Base-by-base conservation (phyloP, 345 rosid species). In the Reutealis trisperma region DNA sequence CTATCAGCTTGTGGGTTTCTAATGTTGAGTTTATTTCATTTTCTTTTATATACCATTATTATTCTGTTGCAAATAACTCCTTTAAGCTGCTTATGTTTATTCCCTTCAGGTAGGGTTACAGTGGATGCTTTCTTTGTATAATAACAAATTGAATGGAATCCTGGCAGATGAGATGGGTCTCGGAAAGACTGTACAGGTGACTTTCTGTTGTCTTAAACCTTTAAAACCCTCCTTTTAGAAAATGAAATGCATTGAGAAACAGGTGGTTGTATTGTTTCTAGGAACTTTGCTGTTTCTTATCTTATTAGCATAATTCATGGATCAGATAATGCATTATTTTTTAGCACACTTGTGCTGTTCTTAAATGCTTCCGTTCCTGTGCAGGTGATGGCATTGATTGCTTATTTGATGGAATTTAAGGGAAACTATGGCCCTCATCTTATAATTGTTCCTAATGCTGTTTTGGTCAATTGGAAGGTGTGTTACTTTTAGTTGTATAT, bases 101-200 rank as follows among this genome's bases (percentile, higher is more conserved):
- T 15, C 49, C 59, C 79, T 70, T 72, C 85, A 96, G 99, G 98
- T 96, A 86, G 99, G 99, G 70, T 89, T 96, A 84, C 98, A 96
- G 58, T 96, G 99, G 99, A 96, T 96, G 99, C 98, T 96, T 85
- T 94, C 99, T 34, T 84, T 96, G 86, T 96, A 96, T 77, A 96
- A 96, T 79, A 96, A 96, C 84, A 96, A 96, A 87, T 84, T 96
- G 78, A 96, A 96, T 87, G 99, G 99, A 78, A 96, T 96, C 78
- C 82, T 96, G 86, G 99, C 99, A 24, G 99, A 96, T 87, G 99
- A 96, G 88, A 96, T 96, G 99, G 99, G 99, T 78, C 98, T 96
- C 79, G 99, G 99, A 69, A 96, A 96, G 90, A 96, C 99, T 75
- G 99, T 96, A 67, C 99, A 96, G 99, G 99, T 94, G 70, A 82